phyloP scores from a whole-genome alignment of 2,329 filamentous ascomycete species.

The Sphaerulina musiva region DNA sequence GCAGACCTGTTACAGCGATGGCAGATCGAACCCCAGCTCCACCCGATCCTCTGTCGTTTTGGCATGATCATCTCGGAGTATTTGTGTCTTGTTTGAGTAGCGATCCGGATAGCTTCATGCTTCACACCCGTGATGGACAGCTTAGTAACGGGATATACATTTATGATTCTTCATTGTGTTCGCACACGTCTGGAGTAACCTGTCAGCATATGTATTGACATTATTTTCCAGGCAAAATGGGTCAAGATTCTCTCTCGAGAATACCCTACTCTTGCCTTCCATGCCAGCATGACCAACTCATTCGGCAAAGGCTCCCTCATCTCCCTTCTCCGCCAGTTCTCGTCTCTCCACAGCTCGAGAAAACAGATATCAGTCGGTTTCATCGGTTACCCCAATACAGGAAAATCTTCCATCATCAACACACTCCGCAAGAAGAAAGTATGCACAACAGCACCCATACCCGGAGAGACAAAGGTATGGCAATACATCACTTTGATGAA shows the following conservation, averaged over 20 bases:
- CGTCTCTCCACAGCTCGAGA: constrained; percentile 75
- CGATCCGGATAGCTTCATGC: constrained; percentile 63
- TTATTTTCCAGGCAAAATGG: constrained; percentile 70
- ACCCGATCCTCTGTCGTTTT: constrained; percentile 78
- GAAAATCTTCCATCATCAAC: constrained; percentile 97
- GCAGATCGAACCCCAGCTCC: constrained; percentile 72
- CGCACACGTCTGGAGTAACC: not conserved
- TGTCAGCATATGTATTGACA: constrained; percentile 13
- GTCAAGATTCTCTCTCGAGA: constrained; percentile 82
- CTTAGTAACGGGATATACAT: constrained; percentile 99
- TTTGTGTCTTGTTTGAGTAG: constrained; percentile 95
- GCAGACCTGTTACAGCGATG: constrained; percentile 98
- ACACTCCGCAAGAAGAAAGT: constrained; percentile 91
- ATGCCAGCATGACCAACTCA: constrained; percentile 88
- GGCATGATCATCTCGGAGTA: constrained; percentile 64
- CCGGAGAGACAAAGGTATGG: constrained; percentile 96
- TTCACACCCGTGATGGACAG: constrained; percentile 66
- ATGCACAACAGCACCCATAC: constrained; percentile 86
- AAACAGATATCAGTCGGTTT: constrained; percentile 94
- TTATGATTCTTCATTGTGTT: constrained; percentile 16
- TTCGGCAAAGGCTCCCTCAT: constrained; percentile 96
- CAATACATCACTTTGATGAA: constrained; percentile 96
- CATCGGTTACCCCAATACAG: constrained; percentile 85
- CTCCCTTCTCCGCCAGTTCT: constrained; percentile 86
- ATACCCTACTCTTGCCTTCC: constrained; percentile 89